Conservation (phyloP, 306 rosid species). For the Gastrolobium bilobum region DNA sequence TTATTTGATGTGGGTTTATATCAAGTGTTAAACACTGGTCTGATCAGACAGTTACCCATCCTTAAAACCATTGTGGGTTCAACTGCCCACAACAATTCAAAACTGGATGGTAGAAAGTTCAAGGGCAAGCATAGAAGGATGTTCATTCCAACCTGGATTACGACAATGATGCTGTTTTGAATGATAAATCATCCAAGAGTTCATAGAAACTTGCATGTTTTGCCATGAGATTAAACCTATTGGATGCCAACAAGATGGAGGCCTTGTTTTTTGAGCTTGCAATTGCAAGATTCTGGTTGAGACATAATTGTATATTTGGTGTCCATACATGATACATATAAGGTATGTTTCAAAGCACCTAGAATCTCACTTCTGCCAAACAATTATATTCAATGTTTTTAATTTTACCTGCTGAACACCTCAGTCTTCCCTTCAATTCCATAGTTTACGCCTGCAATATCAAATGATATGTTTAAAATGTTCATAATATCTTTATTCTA, state of each 20-base stretch:
- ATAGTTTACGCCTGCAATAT: constrained; percentile 25
- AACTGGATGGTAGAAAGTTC: neutral
- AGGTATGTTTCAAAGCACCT: constrained; percentile 67
- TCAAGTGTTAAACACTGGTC: constrained; percentile 4
- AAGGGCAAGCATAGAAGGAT: neutral
- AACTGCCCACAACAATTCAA: neutral
- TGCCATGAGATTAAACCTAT: constrained; percentile 8
- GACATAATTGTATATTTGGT: constrained; percentile 48
- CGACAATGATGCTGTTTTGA: constrained; percentile 1
- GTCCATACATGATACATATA: constrained; percentile 66
- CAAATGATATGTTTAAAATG: constrained; percentile 4
- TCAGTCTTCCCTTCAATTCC: neutral
- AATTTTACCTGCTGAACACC: constrained; percentile 1
- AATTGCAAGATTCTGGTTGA: neutral
- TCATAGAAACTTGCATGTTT: neutral
- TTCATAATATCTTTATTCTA: too few species aligned
- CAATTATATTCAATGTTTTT: constrained; percentile 61
- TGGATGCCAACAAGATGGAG: neutral
- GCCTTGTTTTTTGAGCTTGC: constrained; percentile 8
- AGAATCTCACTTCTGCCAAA: constrained; percentile 65
- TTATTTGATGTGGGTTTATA: neutral
- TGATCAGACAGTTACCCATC: neutral
- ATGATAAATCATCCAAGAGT: constrained; percentile 10
- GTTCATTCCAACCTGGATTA: neutral
- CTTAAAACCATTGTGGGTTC: neutral